These are phyloP conservation scores for Rhizoctonia solani DNA, from an alignment of 1,284 basidiomycete species.

Conservation along the genomic window DNA sequence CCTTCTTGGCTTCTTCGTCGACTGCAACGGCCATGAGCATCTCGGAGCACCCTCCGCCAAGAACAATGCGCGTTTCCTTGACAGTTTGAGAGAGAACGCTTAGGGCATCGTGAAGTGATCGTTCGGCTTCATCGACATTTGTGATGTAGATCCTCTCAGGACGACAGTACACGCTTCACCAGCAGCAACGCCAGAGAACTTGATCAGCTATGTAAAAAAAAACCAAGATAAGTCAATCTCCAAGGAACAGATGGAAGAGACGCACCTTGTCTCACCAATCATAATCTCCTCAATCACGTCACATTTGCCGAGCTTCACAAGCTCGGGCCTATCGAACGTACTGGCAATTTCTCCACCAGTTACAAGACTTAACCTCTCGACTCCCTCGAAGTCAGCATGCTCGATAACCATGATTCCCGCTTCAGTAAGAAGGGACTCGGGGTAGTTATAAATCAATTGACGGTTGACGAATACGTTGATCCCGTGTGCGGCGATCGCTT, in stretches of 20 bases:
- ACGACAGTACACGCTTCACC: conserved; percentile 99
- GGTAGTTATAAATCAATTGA: conserved; percentile 99
- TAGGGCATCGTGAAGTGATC: conserved; percentile 96
- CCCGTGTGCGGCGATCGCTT: conserved; percentile 91
- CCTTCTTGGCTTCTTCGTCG: conserved; percentile 82
- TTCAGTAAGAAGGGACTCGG: conserved; percentile 91
- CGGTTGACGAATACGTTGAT: conserved; percentile 97
- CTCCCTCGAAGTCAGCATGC: conserved; percentile 99
- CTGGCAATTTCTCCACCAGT: conserved; percentile 98
- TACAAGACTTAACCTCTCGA: conserved; percentile 93
- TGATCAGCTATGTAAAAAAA: conserved; percentile 73
- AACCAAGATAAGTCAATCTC: neutral
- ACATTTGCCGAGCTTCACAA: conserved; percentile 92
- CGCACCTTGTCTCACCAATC: conserved; percentile 97
- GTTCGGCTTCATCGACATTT: conserved; percentile 99
- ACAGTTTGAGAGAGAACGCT: conserved; percentile 97
- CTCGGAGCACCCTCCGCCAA: conserved; percentile 97
- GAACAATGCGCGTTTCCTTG: conserved; percentile 91
- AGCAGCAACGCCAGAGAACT: conserved; percentile 98
- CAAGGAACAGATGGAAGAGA: conserved; percentile 1
- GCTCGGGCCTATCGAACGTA: conserved; percentile 92
- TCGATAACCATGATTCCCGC: conserved; percentile 96
- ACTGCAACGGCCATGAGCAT: conserved; percentile 97
- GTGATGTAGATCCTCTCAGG: conserved; percentile 92
- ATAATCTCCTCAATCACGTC: conserved; percentile 98